Conservation (phyloP, 495 filamentous ascomycete genomes). For the Penicillium waksmanii region DNA sequence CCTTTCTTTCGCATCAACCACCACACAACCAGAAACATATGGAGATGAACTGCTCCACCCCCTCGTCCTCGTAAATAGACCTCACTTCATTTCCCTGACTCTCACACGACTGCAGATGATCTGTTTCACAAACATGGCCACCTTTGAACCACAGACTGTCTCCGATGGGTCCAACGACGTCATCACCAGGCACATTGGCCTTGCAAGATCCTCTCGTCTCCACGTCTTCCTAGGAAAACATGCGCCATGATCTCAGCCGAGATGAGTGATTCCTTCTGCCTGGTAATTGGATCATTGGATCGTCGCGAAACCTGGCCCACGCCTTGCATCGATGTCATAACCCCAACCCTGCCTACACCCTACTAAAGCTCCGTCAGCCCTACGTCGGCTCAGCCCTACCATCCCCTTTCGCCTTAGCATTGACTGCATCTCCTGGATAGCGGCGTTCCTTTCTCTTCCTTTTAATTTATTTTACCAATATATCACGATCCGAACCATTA, state of each 20-base stretch:
- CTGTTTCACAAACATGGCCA: background rate
- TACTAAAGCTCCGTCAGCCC: constrained; percentile 23
- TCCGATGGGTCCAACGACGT: constrained; percentile 27
- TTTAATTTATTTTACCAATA: background rate
- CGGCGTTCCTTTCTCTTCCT: background rate
- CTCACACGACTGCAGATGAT: too few relatives aligned
- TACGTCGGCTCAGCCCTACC: constrained; percentile 21
- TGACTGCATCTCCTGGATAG: constrained; percentile 1
- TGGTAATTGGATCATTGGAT: background rate
- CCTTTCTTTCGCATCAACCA: too few relatives aligned
- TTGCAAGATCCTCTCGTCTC: background rate
- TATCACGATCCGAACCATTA: background rate
- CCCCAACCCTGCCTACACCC: constrained; percentile 1
- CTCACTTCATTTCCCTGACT: too few relatives aligned
- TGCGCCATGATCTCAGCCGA: constrained; percentile 24
- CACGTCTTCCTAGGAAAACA: background rate
- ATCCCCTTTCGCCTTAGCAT: background rate
- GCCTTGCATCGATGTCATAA: constrained; percentile 17
- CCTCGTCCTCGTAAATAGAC: too few relatives aligned
- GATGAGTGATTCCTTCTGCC: constrained; percentile 17
- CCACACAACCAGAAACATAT: too few relatives aligned
- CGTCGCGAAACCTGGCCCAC: background rate
- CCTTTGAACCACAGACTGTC: background rate
- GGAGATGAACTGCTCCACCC: too few relatives aligned
- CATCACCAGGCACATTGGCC: constrained; percentile 23